A percentile compares a stretch with the other conserved stretches of the same genome.
These are phyloP conservation scores for Kluyveromyces starmeri DNA, from an alignment of 805 yeast genomes.

Conservation along the genomic window DNA sequence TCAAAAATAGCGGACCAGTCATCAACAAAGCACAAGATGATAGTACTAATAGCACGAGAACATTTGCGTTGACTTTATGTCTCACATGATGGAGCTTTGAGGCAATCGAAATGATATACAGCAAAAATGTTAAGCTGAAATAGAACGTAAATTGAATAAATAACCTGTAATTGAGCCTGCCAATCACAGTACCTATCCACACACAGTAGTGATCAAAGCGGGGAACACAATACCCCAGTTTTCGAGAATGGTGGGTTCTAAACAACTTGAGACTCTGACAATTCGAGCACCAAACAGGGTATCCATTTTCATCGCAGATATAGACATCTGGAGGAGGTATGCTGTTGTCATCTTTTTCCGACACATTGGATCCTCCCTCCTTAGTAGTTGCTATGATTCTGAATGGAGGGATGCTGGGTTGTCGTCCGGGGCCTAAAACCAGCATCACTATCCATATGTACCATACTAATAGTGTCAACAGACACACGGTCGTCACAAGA, in stretches of 20 bases:
- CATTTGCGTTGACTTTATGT: slow-evolving; percentile 34
- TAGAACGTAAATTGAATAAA: slow-evolving; percentile 47
- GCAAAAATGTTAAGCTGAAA: slow-evolving; percentile 32
- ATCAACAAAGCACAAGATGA: slow-evolving; percentile 39
- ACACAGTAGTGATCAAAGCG: slow-evolving; percentile 78
- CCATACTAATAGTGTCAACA: slow-evolving; percentile 10
- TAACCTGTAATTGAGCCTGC: slow-evolving; percentile 50
- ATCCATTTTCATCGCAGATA: slow-evolving; percentile 62
- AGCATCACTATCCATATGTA: slow-evolving; percentile 18
- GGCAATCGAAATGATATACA: slow-evolving; percentile 32
- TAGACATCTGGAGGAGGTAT: slow-evolving; percentile 49
- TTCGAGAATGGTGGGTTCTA: slow-evolving; percentile 63
- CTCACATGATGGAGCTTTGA: slow-evolving; percentile 18
- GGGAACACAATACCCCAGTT: slow-evolving; percentile 49
- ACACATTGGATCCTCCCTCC: not conserved
- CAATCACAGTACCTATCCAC: slow-evolving; percentile 69
- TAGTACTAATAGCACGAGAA: slow-evolving; percentile 39
- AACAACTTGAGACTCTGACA: slow-evolving; percentile 60
- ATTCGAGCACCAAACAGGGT: slow-evolving; percentile 63
- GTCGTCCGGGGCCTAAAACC: slow-evolving; percentile 21
- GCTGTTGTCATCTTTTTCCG: not conserved
- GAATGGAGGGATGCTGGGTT: slow-evolving; percentile 21
- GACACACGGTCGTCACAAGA: slow-evolving; percentile 12
- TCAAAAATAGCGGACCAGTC: slow-evolving; percentile 33
- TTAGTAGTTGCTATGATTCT: slow-evolving; percentile 10